phyloP scores from a whole-genome alignment of 495 filamentous ascomycete genomes.

The Tuber calosporum region DNA sequence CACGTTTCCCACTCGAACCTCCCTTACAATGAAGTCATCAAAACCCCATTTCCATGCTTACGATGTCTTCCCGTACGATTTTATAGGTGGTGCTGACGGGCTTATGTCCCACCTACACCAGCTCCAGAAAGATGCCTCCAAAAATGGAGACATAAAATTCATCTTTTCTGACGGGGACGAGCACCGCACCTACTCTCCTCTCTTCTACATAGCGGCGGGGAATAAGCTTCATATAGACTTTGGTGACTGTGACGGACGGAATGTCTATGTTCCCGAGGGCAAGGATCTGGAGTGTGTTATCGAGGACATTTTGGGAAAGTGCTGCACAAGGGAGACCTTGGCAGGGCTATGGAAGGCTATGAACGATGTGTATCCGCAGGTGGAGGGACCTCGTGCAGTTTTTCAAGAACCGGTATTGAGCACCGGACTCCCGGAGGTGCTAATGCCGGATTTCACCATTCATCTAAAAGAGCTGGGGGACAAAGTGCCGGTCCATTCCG shows the following conservation, averaged over 20 bases:
- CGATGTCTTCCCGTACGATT: background rate
- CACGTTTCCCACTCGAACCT: background rate
- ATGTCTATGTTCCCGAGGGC: slow-evolving; percentile 17
- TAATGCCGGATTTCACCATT: slow-evolving; percentile 31
- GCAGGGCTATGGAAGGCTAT: slow-evolving; percentile 27
- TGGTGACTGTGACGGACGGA: slow-evolving; percentile 20
- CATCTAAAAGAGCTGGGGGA: slow-evolving; percentile 16
- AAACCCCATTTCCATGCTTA: background rate
- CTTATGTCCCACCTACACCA: slow-evolving; percentile 6
- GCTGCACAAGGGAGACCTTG: slow-evolving; percentile 23
- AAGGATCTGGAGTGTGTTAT: slow-evolving; percentile 6
- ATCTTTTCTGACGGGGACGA: slow-evolving; percentile 19
- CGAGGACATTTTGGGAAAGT: slow-evolving; percentile 20
- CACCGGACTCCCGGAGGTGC: slow-evolving; percentile 10
- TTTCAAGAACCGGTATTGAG: background rate
- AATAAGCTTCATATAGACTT: slow-evolving; percentile 20
- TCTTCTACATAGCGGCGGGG: slow-evolving; percentile 28
- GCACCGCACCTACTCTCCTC: slow-evolving; percentile 28
- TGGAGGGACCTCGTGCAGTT: background rate
- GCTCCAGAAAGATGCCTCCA: slow-evolving; percentile 26
- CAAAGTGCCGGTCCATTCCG: slow-evolving; percentile 12
- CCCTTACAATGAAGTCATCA: background rate
- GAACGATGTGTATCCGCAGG: slow-evolving; percentile 17
- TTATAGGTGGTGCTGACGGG: background rate
- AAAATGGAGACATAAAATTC: slow-evolving; percentile 27